Percentiles rank a stretch among this genome's conserved stretches.
Conservation (phyloP, 192 early-diverging fungal species). For the Coemansia sp. region DNA sequence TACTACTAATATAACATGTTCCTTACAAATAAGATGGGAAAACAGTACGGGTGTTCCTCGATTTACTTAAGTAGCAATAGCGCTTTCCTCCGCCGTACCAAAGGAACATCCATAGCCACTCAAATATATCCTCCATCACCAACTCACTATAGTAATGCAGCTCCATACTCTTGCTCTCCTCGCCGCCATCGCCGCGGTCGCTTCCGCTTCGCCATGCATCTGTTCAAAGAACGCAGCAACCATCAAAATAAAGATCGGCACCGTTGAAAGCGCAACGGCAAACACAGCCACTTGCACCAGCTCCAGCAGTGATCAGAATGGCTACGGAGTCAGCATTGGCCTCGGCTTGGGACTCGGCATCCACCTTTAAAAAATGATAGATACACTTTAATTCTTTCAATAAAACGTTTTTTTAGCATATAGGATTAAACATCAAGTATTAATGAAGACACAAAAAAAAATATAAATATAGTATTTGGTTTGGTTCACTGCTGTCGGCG, state of each 20-base stretch:
- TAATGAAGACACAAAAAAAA: slow-evolving; percentile 9
- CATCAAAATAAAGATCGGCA: not conserved
- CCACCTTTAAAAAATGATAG: slow-evolving; percentile 16
- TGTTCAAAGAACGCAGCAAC: not conserved
- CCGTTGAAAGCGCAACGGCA: not conserved
- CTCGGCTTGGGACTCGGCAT: slow-evolving; percentile 26
- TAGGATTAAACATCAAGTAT: not conserved
- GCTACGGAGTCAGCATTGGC: slow-evolving; percentile 17
- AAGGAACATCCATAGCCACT: not conserved
- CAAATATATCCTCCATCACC: not conserved
- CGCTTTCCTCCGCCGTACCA: not conserved
- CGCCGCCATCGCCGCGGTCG: not conserved
- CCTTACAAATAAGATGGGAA: not conserved
- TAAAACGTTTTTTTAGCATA: not conserved
- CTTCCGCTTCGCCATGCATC: not conserved
- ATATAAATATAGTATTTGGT: not conserved
- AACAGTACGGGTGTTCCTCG: not conserved
- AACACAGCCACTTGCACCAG: not conserved
- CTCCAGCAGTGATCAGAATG: not conserved
- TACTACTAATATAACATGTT: not conserved
- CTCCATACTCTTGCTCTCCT: not conserved
- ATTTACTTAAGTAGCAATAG: not conserved
- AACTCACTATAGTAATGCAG: not conserved
- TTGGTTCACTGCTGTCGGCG: slow-evolving; percentile 36
- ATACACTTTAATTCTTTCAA: not conserved